Conservation (phyloP, 2,329 filamentous ascomycete genomes). For the Dissoconium aciculare region DNA sequence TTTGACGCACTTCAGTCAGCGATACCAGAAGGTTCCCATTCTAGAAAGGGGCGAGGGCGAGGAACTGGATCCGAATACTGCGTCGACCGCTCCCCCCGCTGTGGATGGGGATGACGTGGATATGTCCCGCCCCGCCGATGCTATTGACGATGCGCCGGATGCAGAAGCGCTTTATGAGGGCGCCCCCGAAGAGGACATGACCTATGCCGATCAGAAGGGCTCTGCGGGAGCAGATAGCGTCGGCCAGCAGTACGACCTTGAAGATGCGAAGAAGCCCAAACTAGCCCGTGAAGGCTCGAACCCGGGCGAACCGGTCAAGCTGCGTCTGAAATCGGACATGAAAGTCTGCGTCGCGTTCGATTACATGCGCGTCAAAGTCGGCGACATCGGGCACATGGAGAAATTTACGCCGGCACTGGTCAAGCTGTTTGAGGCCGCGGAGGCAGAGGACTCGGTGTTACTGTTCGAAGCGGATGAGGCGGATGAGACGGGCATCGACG, state of each 20-base stretch:
- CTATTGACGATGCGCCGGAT: slow-evolving; percentile 8
- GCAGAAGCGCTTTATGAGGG: neutral
- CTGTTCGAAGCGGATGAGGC: slow-evolving; percentile 6
- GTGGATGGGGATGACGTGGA: slow-evolving; percentile 6
- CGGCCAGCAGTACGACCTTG: slow-evolving; percentile 14
- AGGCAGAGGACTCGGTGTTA: slow-evolving; percentile 19
- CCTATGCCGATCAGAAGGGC: slow-evolving; percentile 5
- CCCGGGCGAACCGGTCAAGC: slow-evolving; percentile 15
- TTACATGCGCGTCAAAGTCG: slow-evolving; percentile 58
- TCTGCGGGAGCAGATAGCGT: slow-evolving; percentile 17
- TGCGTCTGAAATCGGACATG: slow-evolving; percentile 36
- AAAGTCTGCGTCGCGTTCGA: slow-evolving; percentile 63
- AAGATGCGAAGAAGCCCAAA: slow-evolving; percentile 2
- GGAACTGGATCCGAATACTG: no score
- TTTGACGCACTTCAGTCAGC: slow-evolving; percentile 88
- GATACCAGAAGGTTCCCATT: slow-evolving; percentile 64
- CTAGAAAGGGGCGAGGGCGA: slow-evolving; percentile 29
- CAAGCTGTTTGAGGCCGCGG: slow-evolving; percentile 40
- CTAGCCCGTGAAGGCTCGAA: slow-evolving; percentile 3
- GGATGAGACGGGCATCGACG: slow-evolving; percentile 3
- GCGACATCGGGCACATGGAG: slow-evolving; percentile 53
- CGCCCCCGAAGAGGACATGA: neutral
- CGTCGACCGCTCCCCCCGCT: slow-evolving; percentile 10
- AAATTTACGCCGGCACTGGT: slow-evolving; percentile 46
- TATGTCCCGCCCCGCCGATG: slow-evolving; percentile 7